Base-by-base conservation (phyloP, 495 filamentous ascomycete species). In the Clohesyomyces aquaticus region DNA sequence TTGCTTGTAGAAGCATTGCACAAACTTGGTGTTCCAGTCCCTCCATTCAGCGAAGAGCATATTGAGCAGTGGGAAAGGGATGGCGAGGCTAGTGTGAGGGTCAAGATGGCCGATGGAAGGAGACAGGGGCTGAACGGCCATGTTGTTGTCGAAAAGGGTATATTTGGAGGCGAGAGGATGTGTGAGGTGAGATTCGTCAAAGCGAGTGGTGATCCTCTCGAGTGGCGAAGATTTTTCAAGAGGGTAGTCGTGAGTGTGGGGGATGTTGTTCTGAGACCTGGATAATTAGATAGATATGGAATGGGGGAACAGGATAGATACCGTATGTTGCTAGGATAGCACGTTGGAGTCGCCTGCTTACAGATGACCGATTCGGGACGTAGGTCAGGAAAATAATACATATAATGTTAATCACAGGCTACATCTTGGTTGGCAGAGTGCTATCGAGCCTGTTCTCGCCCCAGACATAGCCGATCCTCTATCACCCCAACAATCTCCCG, bases 161-260 rank as follows among this genome's bases (percentile, higher is more conserved):
- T 27, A 3, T 9, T 57, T 23, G 59, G 29, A 10, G 75, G 76
- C 18, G 76, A 74, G 55, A 82, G 84, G 70, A 70, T 96, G 55
- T 79, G 93, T 47, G 91, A 97, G 76, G 89, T 96, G 11, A 81
- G 91, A 59, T 98, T 99, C 74, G 82, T 96, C 65, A 99, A 99
- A 76, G 83, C 87, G 41, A 95, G 95, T 77, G 94, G 95, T 12
- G 94, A 99, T 80, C 95, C 95, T 11, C 75, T 99, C 28, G 94
- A 97, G 81, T 99, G 94, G 94, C 82, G 94, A 58, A 82, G 94
- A 52, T 93, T 99, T 72, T 99, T 99, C 81, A 99, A 97, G 77
- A 90, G 88, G 74, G 85, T 96, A 12, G 88, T 87, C 18, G 78
- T 93, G 59, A 77, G 93, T 27, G 94, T 92, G 77, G 88, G 87